A percentile compares a stretch with the other conserved stretches of the same genome.
Conservation (phyloP, 139 green algal genomes). For the Coccomyxa sp. region DNA sequence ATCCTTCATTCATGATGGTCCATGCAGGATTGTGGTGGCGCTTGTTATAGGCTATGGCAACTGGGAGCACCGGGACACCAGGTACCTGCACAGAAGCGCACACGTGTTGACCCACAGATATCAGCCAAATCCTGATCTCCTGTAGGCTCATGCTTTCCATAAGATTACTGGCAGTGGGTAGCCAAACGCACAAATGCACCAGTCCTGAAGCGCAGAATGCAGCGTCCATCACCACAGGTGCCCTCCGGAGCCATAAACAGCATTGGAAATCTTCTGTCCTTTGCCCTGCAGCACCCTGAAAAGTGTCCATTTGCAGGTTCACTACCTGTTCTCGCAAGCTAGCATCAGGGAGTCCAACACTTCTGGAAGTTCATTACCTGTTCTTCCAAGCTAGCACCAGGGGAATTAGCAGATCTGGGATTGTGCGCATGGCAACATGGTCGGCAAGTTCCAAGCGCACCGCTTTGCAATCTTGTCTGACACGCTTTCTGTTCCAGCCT, state of each 20-base stretch:
- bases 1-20: conserved; percentile 17
- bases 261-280: conserved; percentile 17
- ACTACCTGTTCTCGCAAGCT: neutral
- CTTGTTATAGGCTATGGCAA: conserved; percentile 11
- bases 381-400: too few relatives aligned
- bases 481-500: neutral
- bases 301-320: neutral
- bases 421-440: neutral
- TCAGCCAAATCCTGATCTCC: too few relatives aligned
- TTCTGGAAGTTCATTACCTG: too few relatives aligned
- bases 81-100: neutral
- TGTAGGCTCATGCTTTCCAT: too few relatives aligned
- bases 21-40: conserved; percentile 19
- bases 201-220: conserved; percentile 22
- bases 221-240: conserved; percentile 19
- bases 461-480: conserved; percentile 3
- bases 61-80: conserved; percentile 18
- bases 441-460: conserved; percentile 2
- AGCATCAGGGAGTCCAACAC: too few relatives aligned
- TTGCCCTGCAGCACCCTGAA: conserved; percentile 2
- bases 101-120: too few relatives aligned
- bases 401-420: neutral
- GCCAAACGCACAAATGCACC: conserved; percentile 12
- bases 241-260: conserved; percentile 23
- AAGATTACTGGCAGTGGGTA: too few relatives aligned